Conservation (phyloP, 2,329 filamentous ascomycete species). For the Sporothrix dimorphospora region DNA sequence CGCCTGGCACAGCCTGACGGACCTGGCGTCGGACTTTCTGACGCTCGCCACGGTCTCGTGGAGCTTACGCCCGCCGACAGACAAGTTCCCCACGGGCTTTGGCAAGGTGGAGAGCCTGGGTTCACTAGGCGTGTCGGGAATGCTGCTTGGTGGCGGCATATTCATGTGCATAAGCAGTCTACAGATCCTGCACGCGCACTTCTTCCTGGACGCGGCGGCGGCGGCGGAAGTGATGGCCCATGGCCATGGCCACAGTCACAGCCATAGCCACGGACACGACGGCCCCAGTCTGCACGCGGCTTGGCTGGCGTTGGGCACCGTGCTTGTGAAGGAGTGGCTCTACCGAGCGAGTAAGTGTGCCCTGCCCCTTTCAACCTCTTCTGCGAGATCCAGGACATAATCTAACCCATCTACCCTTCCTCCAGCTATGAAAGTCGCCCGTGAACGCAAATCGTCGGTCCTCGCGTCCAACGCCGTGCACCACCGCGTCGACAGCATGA, state of each 20-base stretch:
- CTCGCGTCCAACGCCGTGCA: conserved; percentile 95
- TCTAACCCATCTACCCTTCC: background rate
- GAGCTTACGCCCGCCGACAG: conserved; percentile 82
- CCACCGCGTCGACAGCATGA: conserved; percentile 93
- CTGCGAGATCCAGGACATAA: conserved; percentile 37
- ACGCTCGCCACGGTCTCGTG: conserved; percentile 93
- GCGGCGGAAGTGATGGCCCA: conserved; percentile 58
- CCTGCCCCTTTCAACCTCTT: background rate
- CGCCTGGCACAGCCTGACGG: conserved; percentile 92
- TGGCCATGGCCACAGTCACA: conserved; percentile 62
- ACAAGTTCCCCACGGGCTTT: conserved; percentile 85
- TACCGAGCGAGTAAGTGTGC: conserved; percentile 84
- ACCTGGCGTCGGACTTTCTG: conserved; percentile 91
- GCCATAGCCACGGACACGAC: conserved; percentile 68
- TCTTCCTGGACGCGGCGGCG: conserved; percentile 65
- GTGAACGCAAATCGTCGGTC: conserved; percentile 91
- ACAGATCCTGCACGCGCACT: conserved; percentile 70
- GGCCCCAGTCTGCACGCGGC: conserved; percentile 88
- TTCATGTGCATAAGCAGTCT: conserved; percentile 87
- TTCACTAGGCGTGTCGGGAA: conserved; percentile 87
- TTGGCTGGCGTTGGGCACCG: conserved; percentile 89
- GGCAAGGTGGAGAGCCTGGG: conserved; percentile 98
- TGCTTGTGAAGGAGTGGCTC: conserved; percentile 93
- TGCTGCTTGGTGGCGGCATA: conserved; percentile 84
- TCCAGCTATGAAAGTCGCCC: conserved; percentile 89